Conservation (phyloP, 1,284 basidiomycete genomes). For the Lentinula novae-zelandiae region DNA sequence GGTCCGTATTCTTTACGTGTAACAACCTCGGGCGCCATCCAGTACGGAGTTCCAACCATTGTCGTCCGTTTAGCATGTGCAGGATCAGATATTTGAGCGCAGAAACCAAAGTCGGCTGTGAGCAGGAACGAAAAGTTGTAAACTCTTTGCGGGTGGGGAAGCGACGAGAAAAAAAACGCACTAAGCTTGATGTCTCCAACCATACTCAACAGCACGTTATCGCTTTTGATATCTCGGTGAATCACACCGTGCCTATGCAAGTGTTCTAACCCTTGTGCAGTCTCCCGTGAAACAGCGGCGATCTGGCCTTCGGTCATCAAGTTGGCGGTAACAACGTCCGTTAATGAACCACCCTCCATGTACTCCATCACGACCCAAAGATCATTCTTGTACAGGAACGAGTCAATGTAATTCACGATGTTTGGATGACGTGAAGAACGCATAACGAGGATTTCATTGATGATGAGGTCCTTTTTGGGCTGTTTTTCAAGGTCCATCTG, state of each 20-base stretch:
- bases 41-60: constrained; percentile 99
- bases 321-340: constrained; percentile 96
- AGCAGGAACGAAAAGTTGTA: constrained; percentile 8
- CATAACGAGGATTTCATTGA: constrained; percentile 99
- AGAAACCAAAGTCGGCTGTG: constrained; percentile 97
- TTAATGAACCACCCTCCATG: constrained; percentile 92
- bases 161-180: constrained; percentile 40
- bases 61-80: constrained; percentile 92
- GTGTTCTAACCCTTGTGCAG: constrained; percentile 88
- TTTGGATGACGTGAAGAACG: constrained; percentile 93
- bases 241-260: constrained; percentile 94
- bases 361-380: constrained; percentile 99
- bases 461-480: constrained; percentile 99
- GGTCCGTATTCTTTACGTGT: constrained; percentile 98
- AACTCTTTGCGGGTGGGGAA: not conserved
- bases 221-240: constrained; percentile 97
- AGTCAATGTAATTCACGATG: constrained; percentile 99
- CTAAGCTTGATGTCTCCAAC: constrained; percentile 97
- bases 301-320: constrained; percentile 96
- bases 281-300: constrained; percentile 89
- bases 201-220: constrained; percentile 92
- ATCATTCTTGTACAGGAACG: constrained; percentile 96
- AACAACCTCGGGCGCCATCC: constrained; percentile 99
- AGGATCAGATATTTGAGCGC: constrained; percentile 93
- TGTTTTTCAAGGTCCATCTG: constrained; percentile 99